These are phyloP conservation scores for Diaporthe ilicicola DNA, from an alignment of 2,329 filamentous ascomycete species.

Conservation along the genomic window DNA sequence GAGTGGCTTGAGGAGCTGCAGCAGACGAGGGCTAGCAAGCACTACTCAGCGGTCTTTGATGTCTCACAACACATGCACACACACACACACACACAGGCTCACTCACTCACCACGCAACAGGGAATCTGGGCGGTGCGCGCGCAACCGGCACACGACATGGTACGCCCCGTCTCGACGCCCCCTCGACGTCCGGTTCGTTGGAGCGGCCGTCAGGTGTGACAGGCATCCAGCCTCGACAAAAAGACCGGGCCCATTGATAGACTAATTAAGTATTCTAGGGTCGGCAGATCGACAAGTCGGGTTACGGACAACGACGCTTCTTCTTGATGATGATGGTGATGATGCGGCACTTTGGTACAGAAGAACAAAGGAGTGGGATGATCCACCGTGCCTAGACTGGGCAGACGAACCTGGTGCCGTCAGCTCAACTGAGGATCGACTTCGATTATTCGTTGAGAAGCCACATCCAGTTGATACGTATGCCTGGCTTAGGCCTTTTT, in stretches of 20 bases:
- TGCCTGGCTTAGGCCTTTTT: background rate
- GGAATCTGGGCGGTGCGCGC: background rate
- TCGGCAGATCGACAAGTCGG: background rate
- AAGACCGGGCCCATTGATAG: background rate
- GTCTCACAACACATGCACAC: background rate
- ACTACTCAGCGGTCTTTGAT: no score
- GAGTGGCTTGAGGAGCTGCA: constrained; percentile 9
- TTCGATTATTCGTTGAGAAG: background rate
- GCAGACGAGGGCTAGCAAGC: background rate
- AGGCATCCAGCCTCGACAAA: constrained; percentile 1
- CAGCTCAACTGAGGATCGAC: background rate
- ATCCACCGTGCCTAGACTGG: no score
- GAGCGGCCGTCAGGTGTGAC: background rate
- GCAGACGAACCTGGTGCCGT: background rate
- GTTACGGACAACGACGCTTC: background rate
- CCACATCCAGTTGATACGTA: background rate
- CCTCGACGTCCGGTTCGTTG: background rate
- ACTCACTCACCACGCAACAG: background rate
- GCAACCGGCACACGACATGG: background rate
- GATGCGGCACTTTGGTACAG: no score
- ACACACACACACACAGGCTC: background rate
- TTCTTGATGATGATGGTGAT: background rate
- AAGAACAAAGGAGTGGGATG: background rate
- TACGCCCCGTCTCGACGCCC: background rate
- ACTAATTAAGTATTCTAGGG: background rate